Base-by-base conservation (phyloP, 2,329 filamentous ascomycete genomes). In the Daldinia eschscholtzii region DNA sequence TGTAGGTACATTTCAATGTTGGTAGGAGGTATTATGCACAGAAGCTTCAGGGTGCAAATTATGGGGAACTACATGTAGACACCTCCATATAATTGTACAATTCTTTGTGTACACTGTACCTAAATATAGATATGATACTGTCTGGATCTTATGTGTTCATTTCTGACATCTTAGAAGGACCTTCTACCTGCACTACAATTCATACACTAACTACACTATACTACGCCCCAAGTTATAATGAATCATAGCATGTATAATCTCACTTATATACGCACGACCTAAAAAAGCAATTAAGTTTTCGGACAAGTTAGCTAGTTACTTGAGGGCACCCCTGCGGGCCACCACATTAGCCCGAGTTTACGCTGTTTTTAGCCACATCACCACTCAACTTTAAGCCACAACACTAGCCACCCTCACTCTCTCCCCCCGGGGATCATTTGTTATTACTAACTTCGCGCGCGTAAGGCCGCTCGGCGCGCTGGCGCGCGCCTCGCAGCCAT, bases 1-100 rank as follows among this genome's bases (percentile, higher is more conserved):
- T 50, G 23, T 50, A 7, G 30, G 23, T n/a, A 48, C 44, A 48
- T 50, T 12, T 48, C 10, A 10, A 48, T 48, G 5, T 48, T 44
- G 20, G 20, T 23, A 23, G 20, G 20, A 20, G n/a, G 57, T 62
- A 37, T 67, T 67, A 67, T 70, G 67, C 64, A 33, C 50, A 62
- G 48, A 60, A 67, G 57, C 67, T 50, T 57, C 56, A 61, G 41
- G 50, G 33, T 62, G 46, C 35, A 28, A 53, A 53, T 37, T 55
- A 37, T 39, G 52, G 46, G 26, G 46, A 28, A 15, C 23, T 6
- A 5, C 20, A 1, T 9, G n/a, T n/a, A n/a, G 10, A 35, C 3
- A 48, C 12, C 2, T 48, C 20, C 20, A 15, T 13, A 7, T 26
- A 48, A 18, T 20, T 35, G 18, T 55, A 35, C 52, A 55, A 37